Evolutionary conservation across 371 early-diverging fungal species (phyloP).

Genomic region (Fennellomyces sp.): DNA sequence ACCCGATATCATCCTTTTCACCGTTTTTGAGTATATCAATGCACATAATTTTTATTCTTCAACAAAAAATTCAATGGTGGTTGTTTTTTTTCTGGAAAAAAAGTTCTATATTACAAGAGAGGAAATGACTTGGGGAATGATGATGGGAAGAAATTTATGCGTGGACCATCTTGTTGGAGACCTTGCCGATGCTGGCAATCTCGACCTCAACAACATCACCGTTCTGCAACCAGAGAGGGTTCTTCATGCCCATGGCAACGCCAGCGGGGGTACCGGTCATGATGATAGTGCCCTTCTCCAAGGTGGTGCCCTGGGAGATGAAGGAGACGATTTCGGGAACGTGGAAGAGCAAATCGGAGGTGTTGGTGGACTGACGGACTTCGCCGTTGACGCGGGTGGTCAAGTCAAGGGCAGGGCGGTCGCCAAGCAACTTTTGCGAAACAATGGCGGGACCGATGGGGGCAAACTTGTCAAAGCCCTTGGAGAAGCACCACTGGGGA

Average conservation of each 20-base stretch:
- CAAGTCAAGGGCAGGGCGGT: constrained; percentile 53
- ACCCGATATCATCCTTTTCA: too few species aligned
- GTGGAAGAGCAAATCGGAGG: constrained; percentile 53
- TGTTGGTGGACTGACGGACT: constrained; percentile 54
- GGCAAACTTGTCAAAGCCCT: constrained; percentile 65
- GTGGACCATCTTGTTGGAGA: constrained; percentile 41
- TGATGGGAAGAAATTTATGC: constrained; percentile 5
- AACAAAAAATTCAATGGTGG: too few species aligned
- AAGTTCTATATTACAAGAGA: constrained; percentile 6
- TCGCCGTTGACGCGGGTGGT: constrained; percentile 48
- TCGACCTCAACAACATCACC: constrained; percentile 52
- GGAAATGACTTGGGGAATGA: neutral
- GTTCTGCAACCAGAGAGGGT: constrained; percentile 51
- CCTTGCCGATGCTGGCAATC: constrained; percentile 57
- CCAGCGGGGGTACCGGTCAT: constrained; percentile 66
- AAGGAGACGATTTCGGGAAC: constrained; percentile 51
- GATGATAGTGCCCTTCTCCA: constrained; percentile 62
- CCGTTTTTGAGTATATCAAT: neutral
- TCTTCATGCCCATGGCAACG: constrained; percentile 55
- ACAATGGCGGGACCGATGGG: constrained; percentile 63
- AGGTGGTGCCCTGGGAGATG: constrained; percentile 61
- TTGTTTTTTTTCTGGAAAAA: neutral
- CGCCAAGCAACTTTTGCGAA: constrained; percentile 42
- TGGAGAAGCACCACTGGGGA: constrained; percentile 63
- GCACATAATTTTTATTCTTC: neutral